phyloP scores from a whole-genome alignment of 192 early-diverging fungal genomes.

The Backusella psychrophila region DNA sequence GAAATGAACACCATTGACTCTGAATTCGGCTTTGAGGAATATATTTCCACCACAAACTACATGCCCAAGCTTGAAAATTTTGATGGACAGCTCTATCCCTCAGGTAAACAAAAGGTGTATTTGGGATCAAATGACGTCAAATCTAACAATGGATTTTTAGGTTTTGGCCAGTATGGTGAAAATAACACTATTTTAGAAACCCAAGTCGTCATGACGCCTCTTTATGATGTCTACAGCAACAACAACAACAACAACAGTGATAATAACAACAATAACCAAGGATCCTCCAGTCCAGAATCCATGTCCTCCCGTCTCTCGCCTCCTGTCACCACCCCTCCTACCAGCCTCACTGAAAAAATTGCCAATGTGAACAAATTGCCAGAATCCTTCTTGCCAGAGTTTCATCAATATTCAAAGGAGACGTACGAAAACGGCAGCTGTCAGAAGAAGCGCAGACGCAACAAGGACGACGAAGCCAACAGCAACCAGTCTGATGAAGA shows the following conservation, averaged over 20 bases:
- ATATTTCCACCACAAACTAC: constrained; percentile 9
- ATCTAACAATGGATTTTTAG: background rate
- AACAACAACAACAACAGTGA: background rate
- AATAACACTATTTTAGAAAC: constrained; percentile 7
- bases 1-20: constrained; percentile 15
- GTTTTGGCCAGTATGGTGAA: constrained; percentile 16
- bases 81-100: constrained; percentile 7
- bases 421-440: constrained; percentile 28
- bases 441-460: constrained; percentile 18
- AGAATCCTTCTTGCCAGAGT: constrained; percentile 30
- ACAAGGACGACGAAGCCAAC: constrained; percentile 2
- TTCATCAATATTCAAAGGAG: constrained; percentile 36
- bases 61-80: constrained; percentile 5
- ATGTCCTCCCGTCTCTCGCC: constrained; percentile 9
- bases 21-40: constrained; percentile 15
- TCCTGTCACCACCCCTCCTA: constrained; percentile 4
- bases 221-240: constrained; percentile 5
- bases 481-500: constrained; percentile 14
- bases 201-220: constrained; percentile 3
- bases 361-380: constrained; percentile 37
- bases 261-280: background rate
- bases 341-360: constrained; percentile 28
- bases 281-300: constrained; percentile 12
- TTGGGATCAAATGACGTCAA: constrained; percentile 11
- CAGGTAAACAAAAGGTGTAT: background rate